A percentile compares a stretch with the other conserved stretches of the same genome.
Evolutionary conservation across 306 rosid genomes (phyloP).

Genomic region (Albizia julibrissin): DNA sequence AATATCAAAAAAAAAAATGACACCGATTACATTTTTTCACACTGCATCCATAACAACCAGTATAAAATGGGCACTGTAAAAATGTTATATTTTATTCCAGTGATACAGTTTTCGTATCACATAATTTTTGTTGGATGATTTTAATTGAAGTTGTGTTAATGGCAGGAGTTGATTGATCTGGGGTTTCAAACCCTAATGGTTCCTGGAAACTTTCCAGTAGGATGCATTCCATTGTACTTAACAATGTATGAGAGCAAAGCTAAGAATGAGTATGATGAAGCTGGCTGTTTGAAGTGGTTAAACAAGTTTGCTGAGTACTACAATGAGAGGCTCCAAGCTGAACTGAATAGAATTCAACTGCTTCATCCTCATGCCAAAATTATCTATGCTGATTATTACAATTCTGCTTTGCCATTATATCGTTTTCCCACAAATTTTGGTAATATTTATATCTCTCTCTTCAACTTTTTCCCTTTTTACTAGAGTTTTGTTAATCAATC

Average conservation of each 20-base stretch:
- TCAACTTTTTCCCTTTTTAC: too few relatives aligned
- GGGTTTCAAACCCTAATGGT: slow-evolving; percentile 54
- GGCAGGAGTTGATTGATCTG: slow-evolving; percentile 49
- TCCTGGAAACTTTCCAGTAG: slow-evolving; percentile 54
- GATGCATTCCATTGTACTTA: slow-evolving; percentile 39
- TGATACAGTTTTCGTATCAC: too few relatives aligned
- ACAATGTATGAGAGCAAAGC: slow-evolving; percentile 25
- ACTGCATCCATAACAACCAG: too few relatives aligned
- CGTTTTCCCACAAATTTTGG: slow-evolving; percentile 39
- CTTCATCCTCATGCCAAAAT: slow-evolving; percentile 40
- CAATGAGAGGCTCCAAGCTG: slow-evolving; percentile 41
- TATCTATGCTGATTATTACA: slow-evolving; percentile 55
- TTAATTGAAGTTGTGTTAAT: too few relatives aligned
- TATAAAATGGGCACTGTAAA: too few relatives aligned
- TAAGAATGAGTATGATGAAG: slow-evolving; percentile 37
- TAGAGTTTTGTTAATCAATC: too few relatives aligned
- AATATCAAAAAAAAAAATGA: too few relatives aligned
- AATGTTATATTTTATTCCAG: too few relatives aligned
- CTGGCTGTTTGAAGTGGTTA: slow-evolving; percentile 54
- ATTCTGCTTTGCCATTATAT: slow-evolving; percentile 41
- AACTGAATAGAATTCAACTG: slow-evolving; percentile 27
- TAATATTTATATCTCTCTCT: background rate
- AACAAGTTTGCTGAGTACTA: slow-evolving; percentile 46
- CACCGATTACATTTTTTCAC: too few relatives aligned
- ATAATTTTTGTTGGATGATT: too few relatives aligned